Base-by-base conservation (phyloP, 345 rosid genomes). In the Eutrema yunnanense region DNA sequence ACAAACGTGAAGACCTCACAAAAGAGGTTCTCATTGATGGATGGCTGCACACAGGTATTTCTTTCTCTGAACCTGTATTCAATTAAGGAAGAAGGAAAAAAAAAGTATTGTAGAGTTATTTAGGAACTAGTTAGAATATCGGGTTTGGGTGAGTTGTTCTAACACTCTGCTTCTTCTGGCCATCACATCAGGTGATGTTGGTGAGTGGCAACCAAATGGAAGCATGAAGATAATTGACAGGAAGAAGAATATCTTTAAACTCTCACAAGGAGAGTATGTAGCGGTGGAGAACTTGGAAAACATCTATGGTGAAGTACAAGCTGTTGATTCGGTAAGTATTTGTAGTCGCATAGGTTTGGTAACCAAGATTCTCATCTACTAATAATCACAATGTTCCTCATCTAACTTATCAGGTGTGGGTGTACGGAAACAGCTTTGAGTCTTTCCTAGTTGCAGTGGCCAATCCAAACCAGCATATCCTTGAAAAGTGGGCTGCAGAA, bases 121-220 rank as follows among this genome's bases (percentile, higher is more conserved):
- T 42, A 40, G n/a, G 10, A 69, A 37, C 29, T 50, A 41, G 44
- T 41, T 41, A 8, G 2, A 41, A 32, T 62, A 62, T 51, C 2
- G 1, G 14, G 11, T 64, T 41, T 58, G 9, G 60, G 44, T 29
- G 44, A 30, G 6, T 29, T 56, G 52, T 57, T 50, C n/a, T 74
- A 48, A 67, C 62, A 26, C 63, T 26, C 4, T 33, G 30, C 49
- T 47, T 19, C 49, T 47, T 19, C 47, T 43, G 37, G 2, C 8
- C 7, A 14, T 69, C 41, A 50, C 56, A 44, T 80, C 83, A 88
- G 97, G 97, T 69, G 97, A 91, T 83, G 71, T 91, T 58, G 97
- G 97, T 9, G 96, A 91, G 66, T 91, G 97, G 97, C 97, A 91
- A 84, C 81, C 86, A 13, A 84, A 91, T 56, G 97, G 97, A 80